A percentile compares a stretch with the other conserved stretches of the same genome.
phyloP scores from a whole-genome alignment of 2,329 filamentous ascomycete species.

The Verticillium tricorpus region DNA sequence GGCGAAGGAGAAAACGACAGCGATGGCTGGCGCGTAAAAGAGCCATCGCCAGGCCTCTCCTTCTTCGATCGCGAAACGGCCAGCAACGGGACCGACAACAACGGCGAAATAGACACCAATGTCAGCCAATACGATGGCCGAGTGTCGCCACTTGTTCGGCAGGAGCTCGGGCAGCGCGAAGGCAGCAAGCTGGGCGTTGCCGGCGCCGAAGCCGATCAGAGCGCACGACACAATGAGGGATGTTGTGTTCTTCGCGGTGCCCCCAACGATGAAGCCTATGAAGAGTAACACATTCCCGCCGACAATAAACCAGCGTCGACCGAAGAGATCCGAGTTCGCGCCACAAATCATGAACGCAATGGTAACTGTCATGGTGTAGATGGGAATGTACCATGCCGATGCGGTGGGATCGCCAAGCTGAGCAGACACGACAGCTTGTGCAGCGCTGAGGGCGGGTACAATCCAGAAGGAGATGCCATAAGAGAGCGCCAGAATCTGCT shows the following conservation, averaged over 20 bases:
- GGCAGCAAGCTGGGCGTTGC: conserved; percentile 37
- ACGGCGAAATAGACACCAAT: conserved; percentile 37
- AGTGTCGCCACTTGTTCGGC: conserved; percentile 44
- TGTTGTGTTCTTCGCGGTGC: conserved; percentile 31
- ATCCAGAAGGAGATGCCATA: conserved; percentile 35
- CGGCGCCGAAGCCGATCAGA: conserved; percentile 38
- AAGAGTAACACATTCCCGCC: conserved; percentile 33
- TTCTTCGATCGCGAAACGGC: conserved; percentile 31
- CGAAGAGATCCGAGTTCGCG: conserved; percentile 42
- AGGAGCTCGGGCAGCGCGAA: conserved; percentile 42
- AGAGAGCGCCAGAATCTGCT: conserved; percentile 25
- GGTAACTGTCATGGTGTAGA: conserved; percentile 34
- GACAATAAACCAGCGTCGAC: conserved; percentile 40
- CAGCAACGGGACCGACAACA: conserved; percentile 39
- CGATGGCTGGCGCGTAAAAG: conserved; percentile 38
- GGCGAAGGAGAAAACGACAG: conserved; percentile 36
- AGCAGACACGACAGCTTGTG: conserved; percentile 23
- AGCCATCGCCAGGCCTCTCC: conserved; percentile 37
- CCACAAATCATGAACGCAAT: conserved; percentile 34
- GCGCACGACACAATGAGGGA: conserved; percentile 33
- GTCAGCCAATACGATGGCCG: conserved; percentile 37
- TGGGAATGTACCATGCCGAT: conserved; percentile 27
- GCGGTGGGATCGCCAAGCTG: conserved; percentile 27
- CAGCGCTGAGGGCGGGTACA: conserved; percentile 26
- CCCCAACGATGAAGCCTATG: conserved; percentile 32